Evolutionary conservation across 805 yeast species (phyloP), one percentile per base, ranked within the genome.

Genomic region (Tetrapisispora pingtungensis): DNA sequence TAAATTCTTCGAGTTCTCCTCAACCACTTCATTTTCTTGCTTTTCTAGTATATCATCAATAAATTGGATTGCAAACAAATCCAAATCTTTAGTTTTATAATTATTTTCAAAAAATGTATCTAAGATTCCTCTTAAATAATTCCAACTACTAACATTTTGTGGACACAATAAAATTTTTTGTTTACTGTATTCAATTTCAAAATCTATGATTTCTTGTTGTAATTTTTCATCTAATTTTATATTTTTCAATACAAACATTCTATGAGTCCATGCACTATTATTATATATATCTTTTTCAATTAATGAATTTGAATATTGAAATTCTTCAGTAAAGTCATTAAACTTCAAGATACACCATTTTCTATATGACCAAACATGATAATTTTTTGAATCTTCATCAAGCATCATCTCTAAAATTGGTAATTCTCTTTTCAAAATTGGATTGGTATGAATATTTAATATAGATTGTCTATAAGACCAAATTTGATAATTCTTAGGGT

Each of bases 311-410:
- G 77, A 72, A 56, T 75, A 82, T 6, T 55, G 57, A 14, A 79
- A 49, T 57, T 87, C 95, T 32, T 63, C 59, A 0, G 57, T 55
- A 52, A 65, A 79, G 34, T 77, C 67, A 1, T 68, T 59, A 50
- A 81, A 81, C 51, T 68, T 69, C 32, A 71, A 68, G 10, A 83
- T 81, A 19, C 85, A 65, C 97, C 97, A 89, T 54, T 84, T 83
- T 42, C 90, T 67, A 54, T 88, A 86, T 1, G 96, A 77, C 97
- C 98, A 93, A 6, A 89, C 96, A 56, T 93, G 98, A 62, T 93
- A 94, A 66, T 93, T 93, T 58, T 93, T 93, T 5, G 81, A 61
- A 57, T 93, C 98, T 40, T 78, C 82, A 12, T 74, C 76, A 4
- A 93, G 63, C 83, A 90, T 83, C 39, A 72, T 64, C 33, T 73